A percentile compares a stretch with the other conserved stretches of the same genome.
These are phyloP conservation scores for Sanguinoderma infundibulare DNA, from an alignment of 1,284 basidiomycete species.

Conservation along the genomic window DNA sequence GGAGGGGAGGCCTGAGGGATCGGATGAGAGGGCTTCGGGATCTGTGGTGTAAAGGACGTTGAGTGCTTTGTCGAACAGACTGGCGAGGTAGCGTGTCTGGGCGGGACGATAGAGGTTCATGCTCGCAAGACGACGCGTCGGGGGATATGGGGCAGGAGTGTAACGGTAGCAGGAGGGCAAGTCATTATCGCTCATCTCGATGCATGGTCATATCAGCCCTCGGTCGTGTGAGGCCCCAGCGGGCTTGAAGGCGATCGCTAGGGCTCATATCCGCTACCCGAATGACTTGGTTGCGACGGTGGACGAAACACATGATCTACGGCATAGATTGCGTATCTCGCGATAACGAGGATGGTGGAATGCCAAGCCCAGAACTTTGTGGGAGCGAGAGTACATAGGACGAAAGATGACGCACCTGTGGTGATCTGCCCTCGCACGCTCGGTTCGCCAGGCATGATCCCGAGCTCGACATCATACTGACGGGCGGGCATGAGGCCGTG, in stretches of 20 bases:
- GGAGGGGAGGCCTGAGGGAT: constrained; percentile 15
- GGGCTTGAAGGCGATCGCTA: not conserved
- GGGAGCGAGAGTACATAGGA: not conserved
- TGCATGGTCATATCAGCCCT: not conserved
- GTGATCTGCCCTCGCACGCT: constrained; percentile 61
- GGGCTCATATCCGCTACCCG: not conserved
- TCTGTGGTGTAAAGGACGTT: constrained; percentile 15
- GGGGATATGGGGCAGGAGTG: not conserved
- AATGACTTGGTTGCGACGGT: not conserved
- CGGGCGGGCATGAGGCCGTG: constrained; percentile 81
- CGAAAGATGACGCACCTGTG: constrained; percentile 51
- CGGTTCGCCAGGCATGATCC: constrained; percentile 64
- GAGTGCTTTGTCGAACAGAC: not conserved
- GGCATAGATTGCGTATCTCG: not conserved
- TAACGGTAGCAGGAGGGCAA: not conserved
- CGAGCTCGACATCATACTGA: constrained; percentile 81
- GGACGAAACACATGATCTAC: not conserved
- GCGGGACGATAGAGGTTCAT: not conserved
- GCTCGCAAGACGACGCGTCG: not conserved
- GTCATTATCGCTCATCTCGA: not conserved
- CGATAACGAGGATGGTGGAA: not conserved
- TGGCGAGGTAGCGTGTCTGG: not conserved
- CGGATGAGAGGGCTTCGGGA: constrained; percentile 21
- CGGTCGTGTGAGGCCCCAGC: not conserved
- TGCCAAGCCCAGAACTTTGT: constrained; percentile 1